phyloP scores from a whole-genome alignment of 2,329 filamentous ascomycete genomes.

The Cucurbitaria berberidis region DNA sequence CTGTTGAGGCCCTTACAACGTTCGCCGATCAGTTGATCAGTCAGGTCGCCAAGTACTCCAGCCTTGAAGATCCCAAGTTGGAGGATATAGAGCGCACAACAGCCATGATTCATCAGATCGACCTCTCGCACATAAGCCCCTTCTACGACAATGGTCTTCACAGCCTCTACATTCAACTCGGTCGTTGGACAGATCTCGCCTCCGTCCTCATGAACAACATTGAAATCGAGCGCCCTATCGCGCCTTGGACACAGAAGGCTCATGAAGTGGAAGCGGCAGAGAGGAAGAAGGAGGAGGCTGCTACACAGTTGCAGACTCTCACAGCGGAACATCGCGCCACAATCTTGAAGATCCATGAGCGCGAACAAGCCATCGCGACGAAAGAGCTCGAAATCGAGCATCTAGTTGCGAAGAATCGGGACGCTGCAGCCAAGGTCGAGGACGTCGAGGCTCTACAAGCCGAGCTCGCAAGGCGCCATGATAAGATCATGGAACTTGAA shows the following conservation, averaged over 20 bases:
- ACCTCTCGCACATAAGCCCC: neutral
- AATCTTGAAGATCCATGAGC: conserved; percentile 68
- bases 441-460: conserved; percentile 27
- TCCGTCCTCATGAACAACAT: conserved; percentile 53
- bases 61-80: conserved; percentile 1
- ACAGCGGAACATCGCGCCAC: conserved; percentile 82
- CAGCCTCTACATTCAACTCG: neutral
- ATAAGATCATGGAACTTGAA: conserved; percentile 29
- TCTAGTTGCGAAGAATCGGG: conserved; percentile 67
- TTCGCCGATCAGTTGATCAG: conserved; percentile 24
- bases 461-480: conserved; percentile 26
- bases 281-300: conserved; percentile 78
- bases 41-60: conserved; percentile 12
- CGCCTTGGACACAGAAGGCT: conserved; percentile 84
- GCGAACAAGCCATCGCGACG: conserved; percentile 76
- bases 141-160: neutral
- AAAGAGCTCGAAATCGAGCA: conserved; percentile 81
- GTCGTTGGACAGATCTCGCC: conserved; percentile 64
- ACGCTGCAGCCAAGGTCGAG: conserved; percentile 34
- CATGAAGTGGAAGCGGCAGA: conserved; percentile 84
- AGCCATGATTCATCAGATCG: neutral
- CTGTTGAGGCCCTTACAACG: conserved; percentile 16
- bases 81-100: neutral
- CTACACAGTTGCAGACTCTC: conserved; percentile 81
- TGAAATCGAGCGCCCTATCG: conserved; percentile 70